These are phyloP conservation scores for Calonectria crousiana DNA, from an alignment of 2,329 filamentous ascomycete genomes.

Conservation along the genomic window DNA sequence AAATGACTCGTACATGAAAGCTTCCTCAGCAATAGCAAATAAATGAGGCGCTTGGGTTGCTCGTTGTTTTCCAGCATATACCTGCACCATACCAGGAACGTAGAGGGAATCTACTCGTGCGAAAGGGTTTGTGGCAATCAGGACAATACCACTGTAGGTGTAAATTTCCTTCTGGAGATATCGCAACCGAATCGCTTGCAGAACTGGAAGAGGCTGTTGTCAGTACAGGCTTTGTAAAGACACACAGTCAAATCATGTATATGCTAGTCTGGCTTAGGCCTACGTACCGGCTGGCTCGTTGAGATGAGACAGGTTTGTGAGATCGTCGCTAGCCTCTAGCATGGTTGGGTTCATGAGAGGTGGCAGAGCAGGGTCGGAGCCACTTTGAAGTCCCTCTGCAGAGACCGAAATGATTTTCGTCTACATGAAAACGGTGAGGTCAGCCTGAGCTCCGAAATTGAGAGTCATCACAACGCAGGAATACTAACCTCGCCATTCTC, in stretches of 20 bases:
- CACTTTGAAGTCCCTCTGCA: constrained; percentile 79
- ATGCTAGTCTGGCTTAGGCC: neutral
- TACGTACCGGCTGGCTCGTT: constrained; percentile 93
- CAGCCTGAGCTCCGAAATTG: neutral
- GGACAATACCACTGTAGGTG: constrained; percentile 98
- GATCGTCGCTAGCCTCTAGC: constrained; percentile 97
- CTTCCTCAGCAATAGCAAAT: constrained; percentile 98
- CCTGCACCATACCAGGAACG: constrained; percentile 99
- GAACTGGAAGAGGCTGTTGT: constrained; percentile 67
- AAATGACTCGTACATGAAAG: constrained; percentile 78
- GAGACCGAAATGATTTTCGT: constrained; percentile 85
- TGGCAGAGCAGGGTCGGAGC: constrained; percentile 82
- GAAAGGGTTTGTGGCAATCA: constrained; percentile 98
- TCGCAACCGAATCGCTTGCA: constrained; percentile 96
- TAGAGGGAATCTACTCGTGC: constrained; percentile 98
- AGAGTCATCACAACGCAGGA: neutral
- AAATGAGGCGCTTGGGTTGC: constrained; percentile 97
- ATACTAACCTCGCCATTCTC: constrained; percentile 88
- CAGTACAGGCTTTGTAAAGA: constrained; percentile 29
- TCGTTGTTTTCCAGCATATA: constrained; percentile 96
- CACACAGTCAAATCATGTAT: neutral
- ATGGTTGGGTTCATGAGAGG: constrained; percentile 98
- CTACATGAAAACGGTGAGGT: constrained; percentile 47
- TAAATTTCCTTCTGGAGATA: constrained; percentile 99
- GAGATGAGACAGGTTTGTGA: constrained; percentile 96